Conservation (phyloP, 768 basidiomycete species). For the Leccinum aurantiacum region DNA sequence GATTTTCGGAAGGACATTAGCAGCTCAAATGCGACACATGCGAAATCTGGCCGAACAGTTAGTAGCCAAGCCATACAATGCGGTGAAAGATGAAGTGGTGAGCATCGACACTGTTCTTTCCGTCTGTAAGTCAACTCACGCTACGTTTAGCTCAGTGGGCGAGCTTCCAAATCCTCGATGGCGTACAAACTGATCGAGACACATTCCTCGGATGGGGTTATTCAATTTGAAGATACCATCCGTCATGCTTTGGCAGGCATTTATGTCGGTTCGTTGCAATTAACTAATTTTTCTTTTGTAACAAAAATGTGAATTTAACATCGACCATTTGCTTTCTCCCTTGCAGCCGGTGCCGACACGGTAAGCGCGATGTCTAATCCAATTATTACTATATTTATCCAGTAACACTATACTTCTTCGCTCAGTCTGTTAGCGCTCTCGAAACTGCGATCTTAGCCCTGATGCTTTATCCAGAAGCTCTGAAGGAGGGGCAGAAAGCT, state of each 20-base stretch:
- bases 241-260: slow-evolving; percentile 6
- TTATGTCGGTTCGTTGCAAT: slow-evolving; percentile 1
- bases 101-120: background rate
- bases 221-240: slow-evolving; percentile 4
- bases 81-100: slow-evolving; percentile 4
- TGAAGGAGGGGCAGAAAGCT: background rate
- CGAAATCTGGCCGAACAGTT: slow-evolving; percentile 1
- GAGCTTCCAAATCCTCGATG: slow-evolving; percentile 4
- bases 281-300: no score
- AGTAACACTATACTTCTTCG: background rate
- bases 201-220: background rate
- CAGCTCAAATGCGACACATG: slow-evolving; percentile 9
- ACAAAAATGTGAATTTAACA: background rate
- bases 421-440: background rate
- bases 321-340: background rate
- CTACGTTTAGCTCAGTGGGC: slow-evolving; percentile 3
- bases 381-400: background rate
- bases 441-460: slow-evolving; percentile 6
- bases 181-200: slow-evolving; percentile 2
- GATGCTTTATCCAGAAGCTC: slow-evolving; percentile 4
- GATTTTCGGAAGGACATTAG: background rate
- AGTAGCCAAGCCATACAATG: slow-evolving; percentile 1
- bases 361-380: background rate
- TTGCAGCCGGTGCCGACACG: slow-evolving; percentile 7
- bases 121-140: background rate